These are phyloP conservation scores for Schizothecium vesticola DNA, from an alignment of 495 filamentous ascomycete genomes.

Conservation along the genomic window DNA sequence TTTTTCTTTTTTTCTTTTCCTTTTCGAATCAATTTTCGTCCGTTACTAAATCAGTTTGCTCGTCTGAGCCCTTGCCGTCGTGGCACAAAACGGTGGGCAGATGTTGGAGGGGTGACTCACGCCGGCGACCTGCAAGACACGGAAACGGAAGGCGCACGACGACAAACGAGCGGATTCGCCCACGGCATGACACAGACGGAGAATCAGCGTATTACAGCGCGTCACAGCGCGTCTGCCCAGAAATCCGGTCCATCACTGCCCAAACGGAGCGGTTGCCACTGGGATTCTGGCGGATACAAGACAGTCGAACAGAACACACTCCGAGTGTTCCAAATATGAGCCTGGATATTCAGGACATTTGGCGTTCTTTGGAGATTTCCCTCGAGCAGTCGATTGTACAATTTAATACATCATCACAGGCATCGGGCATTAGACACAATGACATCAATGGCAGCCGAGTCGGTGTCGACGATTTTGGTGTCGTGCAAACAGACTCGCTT, in stretches of 20 bases:
- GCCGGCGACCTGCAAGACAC: background rate
- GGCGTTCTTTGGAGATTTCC: background rate
- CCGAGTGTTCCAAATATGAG: background rate
- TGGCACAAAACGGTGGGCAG: background rate
- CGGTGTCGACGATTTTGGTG: slow-evolving; percentile 44
- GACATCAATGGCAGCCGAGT: slow-evolving; percentile 45
- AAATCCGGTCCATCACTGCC: background rate
- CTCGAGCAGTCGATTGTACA: background rate
- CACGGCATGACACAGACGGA: background rate
- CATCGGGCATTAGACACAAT: slow-evolving; percentile 19
- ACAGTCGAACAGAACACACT: background rate
- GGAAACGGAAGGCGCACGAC: background rate
- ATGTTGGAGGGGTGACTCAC: background rate
- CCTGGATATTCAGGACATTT: background rate
- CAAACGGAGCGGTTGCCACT: background rate
- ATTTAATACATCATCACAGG: background rate
- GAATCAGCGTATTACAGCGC: background rate
- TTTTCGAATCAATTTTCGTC: background rate
- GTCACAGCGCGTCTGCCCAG: background rate
- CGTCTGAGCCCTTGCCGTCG: background rate
- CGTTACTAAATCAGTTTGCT: background rate
- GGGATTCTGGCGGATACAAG: background rate
- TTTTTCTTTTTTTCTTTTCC: no score
- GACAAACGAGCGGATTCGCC: background rate
- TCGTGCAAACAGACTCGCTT: slow-evolving; percentile 56